Evolutionary conservation across 306 rosid species (phyloP), one percentile per base, ranked within the genome.

Genomic region (Cicer judaicum): DNA sequence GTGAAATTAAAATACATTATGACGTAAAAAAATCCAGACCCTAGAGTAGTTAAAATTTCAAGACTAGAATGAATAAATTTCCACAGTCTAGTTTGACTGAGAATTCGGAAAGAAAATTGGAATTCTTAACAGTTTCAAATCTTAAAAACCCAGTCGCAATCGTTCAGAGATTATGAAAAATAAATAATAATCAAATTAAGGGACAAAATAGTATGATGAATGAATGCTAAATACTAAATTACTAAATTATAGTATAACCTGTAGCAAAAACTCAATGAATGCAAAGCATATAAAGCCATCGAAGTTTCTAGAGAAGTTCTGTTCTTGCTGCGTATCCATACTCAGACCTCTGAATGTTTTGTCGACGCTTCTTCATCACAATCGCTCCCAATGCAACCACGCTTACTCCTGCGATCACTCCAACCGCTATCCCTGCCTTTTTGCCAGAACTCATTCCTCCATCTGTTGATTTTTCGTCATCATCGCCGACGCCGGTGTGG

Each of bases 351-450:
- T 81, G 80, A 4, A 95, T 72, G 75, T 92, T 95, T 63, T 90
- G 82, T 60, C 83, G 91, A 21, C 99, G 98, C 84, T 84, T 90
- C 88, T 80, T 89, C 87, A 84, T 87, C 66, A 89, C 90, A 21
- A 95, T 0, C 12, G 82, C 95, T 67, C 81, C 99, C 14, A 85
- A 1, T 43, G 78, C 89, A 5, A 87, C 82, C 52, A 76, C 64
- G 13, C 79, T 74, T 5, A 50, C 93, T 1, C 79, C 91, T 0
- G 66, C 77, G 5, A 92, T 64, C 6, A 90, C 92, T 87, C 93
- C 97, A 1, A 92, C 18, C 40, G 85, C 96, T 42, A 95, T 76
- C 18, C 97, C 99, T 0, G 87, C 98, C 76, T 90, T 90, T 87
- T 92, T 92, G 8, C 89, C 96, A 0, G 79, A 61, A 55, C 84